Base-by-base conservation (phyloP, 805 yeast species). In the Pichia pseudocactophila region DNA sequence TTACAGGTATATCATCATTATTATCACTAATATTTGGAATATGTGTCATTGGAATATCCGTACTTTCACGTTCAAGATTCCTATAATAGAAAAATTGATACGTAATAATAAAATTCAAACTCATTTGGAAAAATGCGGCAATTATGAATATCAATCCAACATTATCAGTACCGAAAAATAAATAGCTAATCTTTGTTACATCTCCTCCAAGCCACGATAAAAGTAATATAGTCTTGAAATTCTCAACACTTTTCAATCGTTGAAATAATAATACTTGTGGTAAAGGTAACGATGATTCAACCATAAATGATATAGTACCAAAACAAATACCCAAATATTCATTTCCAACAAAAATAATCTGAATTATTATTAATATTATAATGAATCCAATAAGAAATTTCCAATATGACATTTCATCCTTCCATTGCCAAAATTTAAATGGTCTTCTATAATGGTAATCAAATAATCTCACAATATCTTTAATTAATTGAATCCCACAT, bases 121-220 rank as follows among this genome's bases (percentile, higher is more conserved):
- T 55, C 79, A 83, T 82, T 64, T 86, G 96, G 58, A 85, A 82
- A 34, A 80, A 60, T 0, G 85, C 92, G 43, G 87, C 87, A 37
- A 75, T 55, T 8, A 82, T 69, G 57, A 84, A 84, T 7, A 83
- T 66, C 7, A 64, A 51, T 2, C 88, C 79, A 25, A 84, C 74
- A 50, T 83, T 72, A 41, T 72, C 73, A 1, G 92, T 82, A 13
- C 95, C 95, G 59, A 71, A 83, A n/a, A 83, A 52, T 41, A 85
- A 65, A 54, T 84, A 85, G 40, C 80, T 67, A 19, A 86, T 74
- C 58, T 89, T 89, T 31, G 86, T 73, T 33, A 81, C 66, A 62
- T 88, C 97, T 44, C 96, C 96, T 46, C 90, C 80, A 4, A 88
- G 66, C 97, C 97, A 88, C 54, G 89, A 80, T 16, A 87, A 62